Percentiles rank a stretch among this genome's conserved stretches.
Evolutionary conservation across 83 land plant genomes (phyloP).

Genomic region (Thuja plicata): DNA sequence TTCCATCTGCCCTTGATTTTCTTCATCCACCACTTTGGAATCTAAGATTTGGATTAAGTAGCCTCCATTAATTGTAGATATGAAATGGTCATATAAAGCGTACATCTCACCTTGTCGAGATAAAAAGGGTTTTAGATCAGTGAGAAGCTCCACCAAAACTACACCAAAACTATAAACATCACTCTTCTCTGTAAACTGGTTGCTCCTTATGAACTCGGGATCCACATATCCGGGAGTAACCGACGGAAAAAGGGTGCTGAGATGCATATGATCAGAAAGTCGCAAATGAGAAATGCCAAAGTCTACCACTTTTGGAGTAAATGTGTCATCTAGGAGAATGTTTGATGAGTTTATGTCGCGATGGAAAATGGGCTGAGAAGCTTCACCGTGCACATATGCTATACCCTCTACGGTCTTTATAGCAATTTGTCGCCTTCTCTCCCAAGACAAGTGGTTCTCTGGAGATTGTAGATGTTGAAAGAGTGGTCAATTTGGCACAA

Average conservation of each 20-base stretch:
- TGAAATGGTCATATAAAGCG: too few species aligned
- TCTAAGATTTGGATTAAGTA: neutral
- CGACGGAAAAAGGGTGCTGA: too few species aligned
- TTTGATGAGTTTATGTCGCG: constrained; percentile 33
- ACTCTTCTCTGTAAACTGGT: too few species aligned
- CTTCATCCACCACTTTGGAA: neutral
- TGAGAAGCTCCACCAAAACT: too few species aligned
- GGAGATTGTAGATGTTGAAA: neutral
- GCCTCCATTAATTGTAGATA: neutral
- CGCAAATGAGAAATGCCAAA: too few species aligned
- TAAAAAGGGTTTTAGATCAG: too few species aligned
- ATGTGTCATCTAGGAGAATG: constrained; percentile 25
- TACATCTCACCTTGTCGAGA: too few species aligned
- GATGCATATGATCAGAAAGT: too few species aligned
- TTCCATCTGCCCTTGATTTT: neutral
- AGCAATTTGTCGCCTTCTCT: constrained; percentile 21
- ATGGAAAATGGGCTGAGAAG: constrained; percentile 25
- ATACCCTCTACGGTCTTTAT: constrained; percentile 24
- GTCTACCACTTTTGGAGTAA: neutral
- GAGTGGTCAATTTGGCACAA: constrained; percentile 14
- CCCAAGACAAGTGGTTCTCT: neutral
- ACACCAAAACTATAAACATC: too few species aligned
- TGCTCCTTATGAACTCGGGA: too few species aligned
- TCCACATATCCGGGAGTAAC: too few species aligned
- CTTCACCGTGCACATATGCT: constrained; percentile 22